A percentile compares a stretch with the other conserved stretches of the same genome.
These are phyloP conservation scores for Blepharisma stoltei DNA, from an alignment of 73 alveolate genomes.

Conservation along the genomic window DNA sequence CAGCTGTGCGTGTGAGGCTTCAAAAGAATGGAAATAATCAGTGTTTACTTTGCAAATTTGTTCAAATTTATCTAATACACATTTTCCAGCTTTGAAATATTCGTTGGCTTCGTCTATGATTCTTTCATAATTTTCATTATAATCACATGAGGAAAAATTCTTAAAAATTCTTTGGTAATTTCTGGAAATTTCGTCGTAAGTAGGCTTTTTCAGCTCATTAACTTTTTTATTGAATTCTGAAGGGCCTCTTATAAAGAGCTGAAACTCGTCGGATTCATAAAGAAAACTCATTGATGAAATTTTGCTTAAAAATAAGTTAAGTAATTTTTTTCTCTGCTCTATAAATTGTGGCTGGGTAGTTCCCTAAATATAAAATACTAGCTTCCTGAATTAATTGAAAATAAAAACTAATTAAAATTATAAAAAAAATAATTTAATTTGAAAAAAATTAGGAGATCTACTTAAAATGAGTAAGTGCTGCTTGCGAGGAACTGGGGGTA, in stretches of 20 bases:
- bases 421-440: too few relatives aligned
- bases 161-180: background rate
- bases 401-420: too few relatives aligned
- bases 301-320: slow-evolving; percentile 40
- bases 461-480: too few relatives aligned
- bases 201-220: background rate
- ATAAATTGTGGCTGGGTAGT: slow-evolving; percentile 30
- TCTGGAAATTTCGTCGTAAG: background rate
- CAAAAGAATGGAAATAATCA: background rate
- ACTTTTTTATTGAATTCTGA: slow-evolving; percentile 27
- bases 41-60: background rate
- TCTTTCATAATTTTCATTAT: background rate
- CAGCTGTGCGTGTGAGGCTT: background rate
- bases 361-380: slow-evolving; percentile 35
- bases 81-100: background rate
- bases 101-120: background rate
- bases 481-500: slow-evolving; percentile 69
- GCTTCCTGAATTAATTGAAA: too few relatives aligned
- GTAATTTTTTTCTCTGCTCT: slow-evolving; percentile 35
- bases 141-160: background rate
- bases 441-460: too few relatives aligned
- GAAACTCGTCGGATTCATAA: slow-evolving; percentile 47
- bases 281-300: slow-evolving; percentile 33
- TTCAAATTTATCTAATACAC: background rate
- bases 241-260: slow-evolving; percentile 41